phyloP scores from a whole-genome alignment of 2,329 filamentous ascomycete species.

The Exophiala calicioides region DNA sequence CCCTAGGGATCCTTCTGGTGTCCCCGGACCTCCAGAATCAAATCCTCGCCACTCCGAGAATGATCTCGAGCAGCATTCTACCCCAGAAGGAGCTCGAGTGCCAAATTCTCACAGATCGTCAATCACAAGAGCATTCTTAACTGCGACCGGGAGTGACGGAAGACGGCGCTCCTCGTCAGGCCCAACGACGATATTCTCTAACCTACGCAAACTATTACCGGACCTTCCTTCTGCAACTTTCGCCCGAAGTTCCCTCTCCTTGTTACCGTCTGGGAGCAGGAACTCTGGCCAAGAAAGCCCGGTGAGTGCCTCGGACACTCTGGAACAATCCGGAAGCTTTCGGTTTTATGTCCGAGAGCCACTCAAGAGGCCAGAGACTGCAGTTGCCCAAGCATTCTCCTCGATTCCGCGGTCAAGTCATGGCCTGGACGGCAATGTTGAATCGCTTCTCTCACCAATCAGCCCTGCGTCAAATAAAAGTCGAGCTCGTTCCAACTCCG shows the following conservation, averaged over 20 bases:
- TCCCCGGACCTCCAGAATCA: not conserved
- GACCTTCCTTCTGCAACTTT: conserved; percentile 21
- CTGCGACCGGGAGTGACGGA: conserved; percentile 6
- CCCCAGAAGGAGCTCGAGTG: not conserved
- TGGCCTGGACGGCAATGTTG: conserved; percentile 31
- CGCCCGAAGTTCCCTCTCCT: conserved; percentile 19
- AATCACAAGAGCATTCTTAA: conserved; percentile 14
- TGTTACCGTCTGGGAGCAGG: conserved; percentile 9
- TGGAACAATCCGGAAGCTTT: conserved; percentile 4
- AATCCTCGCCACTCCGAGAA: conserved; percentile 3
- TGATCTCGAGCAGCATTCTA: not conserved
- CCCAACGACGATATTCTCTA: conserved; percentile 15
- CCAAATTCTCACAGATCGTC: conserved; percentile 8
- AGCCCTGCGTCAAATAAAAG: conserved; percentile 42
- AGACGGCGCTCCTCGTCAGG: conserved; percentile 16
- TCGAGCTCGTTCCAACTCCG: conserved; percentile 64
- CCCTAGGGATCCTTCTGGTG: not conserved
- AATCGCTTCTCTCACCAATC: conserved; percentile 27
- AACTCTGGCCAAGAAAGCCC: conserved; percentile 9
- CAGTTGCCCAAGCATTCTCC: not conserved
- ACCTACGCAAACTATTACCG: conserved; percentile 22
- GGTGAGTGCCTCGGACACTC: conserved; percentile 7
- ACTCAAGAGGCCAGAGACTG: conserved; percentile 1
- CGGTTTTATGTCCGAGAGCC: conserved; percentile 13
- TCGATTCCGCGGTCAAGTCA: conserved; percentile 19